Base-by-base conservation (phyloP, 768 basidiomycete species). In the Filobasidium wieringae region DNA sequence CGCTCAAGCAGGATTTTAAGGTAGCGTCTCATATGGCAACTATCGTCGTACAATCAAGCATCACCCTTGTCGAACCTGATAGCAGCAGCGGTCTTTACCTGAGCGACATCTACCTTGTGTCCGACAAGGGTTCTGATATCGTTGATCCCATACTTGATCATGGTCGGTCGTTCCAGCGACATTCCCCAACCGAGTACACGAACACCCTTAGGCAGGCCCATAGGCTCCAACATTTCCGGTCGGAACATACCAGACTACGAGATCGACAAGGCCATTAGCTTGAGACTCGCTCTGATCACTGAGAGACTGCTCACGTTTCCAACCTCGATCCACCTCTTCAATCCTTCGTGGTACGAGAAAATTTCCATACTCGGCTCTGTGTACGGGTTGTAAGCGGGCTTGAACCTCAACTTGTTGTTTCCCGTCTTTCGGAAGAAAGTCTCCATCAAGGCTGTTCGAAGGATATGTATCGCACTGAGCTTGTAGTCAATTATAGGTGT, bases 341-440 rank as follows among this genome's bases (percentile, higher is more conserved):
- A 80, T 75, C 84, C 81, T 36, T 91, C 88, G 68, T 99, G 95
- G 81, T 92, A 99, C 29, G 92, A 91, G 75, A 96, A 99, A 60
- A 99, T 93, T 76, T 99, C 95, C 43, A 97, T 81, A 66, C 68
- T 69, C 8, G 72, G 72, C 66, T 96, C 91, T 30, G 93, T 95
- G 77, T 95, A 96, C 0, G 93, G 91, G 73, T 96, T 97, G 76
- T 93, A 97, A 6, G 93, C 92, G 5, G 93, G 93, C 77, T 99
- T 99, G 84, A 99, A 99, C 57, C 92, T 80, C 31, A 99, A 79
- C 69, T 88, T 84, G 61, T 84, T 81, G 67, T 97, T 43, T 32
- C 95, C 95, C 87, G 96, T 96, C 76, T 97, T 97, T 63, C 78
- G 82, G 81, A 97, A 97, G 80, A 97, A 99, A 56, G 91, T 87